Base-by-base conservation (phyloP, 148 eudicot species). In the Chenopodium formosanum region DNA sequence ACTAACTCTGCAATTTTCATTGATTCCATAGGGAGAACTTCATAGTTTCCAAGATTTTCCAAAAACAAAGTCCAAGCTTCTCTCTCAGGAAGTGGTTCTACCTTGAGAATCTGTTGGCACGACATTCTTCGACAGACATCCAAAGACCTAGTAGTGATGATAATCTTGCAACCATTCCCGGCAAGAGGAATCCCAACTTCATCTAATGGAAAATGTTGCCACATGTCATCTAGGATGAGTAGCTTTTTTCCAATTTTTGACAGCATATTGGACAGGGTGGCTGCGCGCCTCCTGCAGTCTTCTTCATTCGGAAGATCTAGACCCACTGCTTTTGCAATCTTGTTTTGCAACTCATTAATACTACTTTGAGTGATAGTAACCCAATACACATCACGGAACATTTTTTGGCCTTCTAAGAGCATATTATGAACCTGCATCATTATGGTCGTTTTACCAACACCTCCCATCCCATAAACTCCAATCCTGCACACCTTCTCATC, bases 401-500 rank as follows among this genome's bases (percentile, higher is more conserved):
- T 48, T 48, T 1, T 48, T 48, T 48, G 52, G 12, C 52, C 52
- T 48, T 48, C 52, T 48, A 48, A 48, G 12, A 79, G 69, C 13
- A 4, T 9, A 27, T 70, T 72, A 9, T 78, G 78, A n/a, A 77
- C 12, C n/a, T 78, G 78, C 62, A 56, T 73, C 31, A 66, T 3
- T 25, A 83, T n/a, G 31, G 78, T 64, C 9, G 78, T 78, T 66
- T 83, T 83, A 25, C 85, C 85, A 3, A 77, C 70, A 7, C 85
- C 85, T 66, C 81, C 82, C 79, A 79, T 78, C 1, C 79, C 81
- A 69, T 44, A 74, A 64, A 81, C 19, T 12, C 83, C 78, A 48
- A 81, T 66, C 9, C 47, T 74, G 9, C 13, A 67, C 19, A 50
- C n/a, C 73, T 47, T 64, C 1, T 74, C 72, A 47, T 74, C 70